These are phyloP conservation scores for Entamoeba histolytica DNA, from an alignment of 208 protist genomes.

Conservation along the genomic window DNA sequence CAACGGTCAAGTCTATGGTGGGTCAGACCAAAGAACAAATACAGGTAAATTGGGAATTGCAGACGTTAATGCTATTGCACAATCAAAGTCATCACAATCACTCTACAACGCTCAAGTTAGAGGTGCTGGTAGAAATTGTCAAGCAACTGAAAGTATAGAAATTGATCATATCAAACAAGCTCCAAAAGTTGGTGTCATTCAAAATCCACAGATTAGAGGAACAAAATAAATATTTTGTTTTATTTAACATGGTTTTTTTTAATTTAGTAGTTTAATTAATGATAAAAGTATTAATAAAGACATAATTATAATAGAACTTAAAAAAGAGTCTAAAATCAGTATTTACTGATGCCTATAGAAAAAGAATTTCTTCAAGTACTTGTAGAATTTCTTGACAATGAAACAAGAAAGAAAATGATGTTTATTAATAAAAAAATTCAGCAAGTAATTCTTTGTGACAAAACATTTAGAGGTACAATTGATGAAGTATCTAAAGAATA, in stretches of 20 bases:
- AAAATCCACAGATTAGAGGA: neutral
- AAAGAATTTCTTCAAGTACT: no score
- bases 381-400: no score
- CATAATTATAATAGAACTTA: no score
- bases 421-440: no score
- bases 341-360: no score
- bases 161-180: neutral
- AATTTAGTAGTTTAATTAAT: no score
- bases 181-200: neutral
- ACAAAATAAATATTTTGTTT: neutral
- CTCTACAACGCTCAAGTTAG: neutral
- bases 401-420: no score
- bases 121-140: neutral
- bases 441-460: no score
- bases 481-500: no score
- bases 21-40: neutral
- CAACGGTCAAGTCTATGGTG: neutral
- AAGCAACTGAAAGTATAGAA: neutral
- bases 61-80: neutral
- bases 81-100: neutral
- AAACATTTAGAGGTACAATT: no score
- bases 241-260: neutral
- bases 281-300: no score
- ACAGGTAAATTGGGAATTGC: neutral
- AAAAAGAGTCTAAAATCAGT: no score